phyloP scores from a whole-genome alignment of 2,329 filamentous ascomycete genomes.

The Nectriaceae sp. region DNA sequence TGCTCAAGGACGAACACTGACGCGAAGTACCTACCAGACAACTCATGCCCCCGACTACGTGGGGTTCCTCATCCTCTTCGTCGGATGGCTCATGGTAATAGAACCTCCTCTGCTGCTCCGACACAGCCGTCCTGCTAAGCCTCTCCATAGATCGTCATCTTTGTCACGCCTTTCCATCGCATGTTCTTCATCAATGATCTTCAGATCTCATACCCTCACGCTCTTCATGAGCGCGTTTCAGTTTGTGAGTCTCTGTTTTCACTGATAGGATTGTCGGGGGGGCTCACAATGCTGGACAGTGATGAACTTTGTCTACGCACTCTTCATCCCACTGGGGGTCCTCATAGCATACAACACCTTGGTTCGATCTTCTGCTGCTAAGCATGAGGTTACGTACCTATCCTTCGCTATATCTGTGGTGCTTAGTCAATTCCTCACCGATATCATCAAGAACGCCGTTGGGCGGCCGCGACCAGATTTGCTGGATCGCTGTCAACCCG shows the following conservation, averaged over 20 bases:
- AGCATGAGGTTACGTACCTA: conserved; percentile 82
- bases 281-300: conserved; percentile 36
- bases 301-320: conserved; percentile 79
- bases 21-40: conserved; percentile 51
- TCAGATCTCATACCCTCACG: conserved; percentile 83
- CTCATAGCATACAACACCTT: conserved; percentile 67
- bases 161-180: conserved; percentile 83
- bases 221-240: conserved; percentile 79
- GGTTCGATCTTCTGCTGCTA: conserved; percentile 67
- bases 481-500: conserved; percentile 77
- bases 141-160: conserved; percentile 29
- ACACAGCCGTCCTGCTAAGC: conserved; percentile 5
- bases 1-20: background rate
- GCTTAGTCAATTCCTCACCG: conserved; percentile 81
- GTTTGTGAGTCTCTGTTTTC: conserved; percentile 56
- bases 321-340: conserved; percentile 67
- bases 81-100: conserved; percentile 64
- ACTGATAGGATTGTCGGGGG: background rate
- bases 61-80: conserved; percentile 70
- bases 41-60: conserved; percentile 90
- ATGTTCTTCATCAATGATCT: conserved; percentile 90
- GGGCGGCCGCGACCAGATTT: conserved; percentile 69
- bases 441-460: conserved; percentile 87
- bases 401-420: conserved; percentile 77
- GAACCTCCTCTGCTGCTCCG: conserved; percentile 10